Conservation (phyloP, 805 yeast genomes). For the Candida dajiaensis region DNA sequence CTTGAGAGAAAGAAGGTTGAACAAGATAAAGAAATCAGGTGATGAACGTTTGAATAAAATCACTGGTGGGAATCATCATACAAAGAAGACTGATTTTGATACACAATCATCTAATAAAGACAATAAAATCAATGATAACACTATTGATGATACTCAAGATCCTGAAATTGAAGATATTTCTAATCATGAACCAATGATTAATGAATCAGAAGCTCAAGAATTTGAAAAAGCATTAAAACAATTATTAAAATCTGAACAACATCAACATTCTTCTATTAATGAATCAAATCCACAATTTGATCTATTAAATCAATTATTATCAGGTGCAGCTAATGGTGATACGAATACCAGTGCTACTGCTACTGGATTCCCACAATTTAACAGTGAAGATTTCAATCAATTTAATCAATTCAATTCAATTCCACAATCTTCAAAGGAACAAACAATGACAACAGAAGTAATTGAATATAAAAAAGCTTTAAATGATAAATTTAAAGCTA, state of each 20-base stretch:
- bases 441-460: too few relatives aligned
- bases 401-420: neutral
- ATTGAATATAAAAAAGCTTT: slow-evolving; percentile 13
- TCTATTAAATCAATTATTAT: slow-evolving; percentile 8
- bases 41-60: slow-evolving; percentile 18
- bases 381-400: neutral
- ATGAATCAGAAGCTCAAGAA: slow-evolving; percentile 12
- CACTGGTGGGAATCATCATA: slow-evolving; percentile 19
- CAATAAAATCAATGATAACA: slow-evolving; percentile 5
- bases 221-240: slow-evolving; percentile 19
- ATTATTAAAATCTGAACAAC: slow-evolving; percentile 11
- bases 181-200: neutral
- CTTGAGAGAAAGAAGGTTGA: slow-evolving; percentile 24
- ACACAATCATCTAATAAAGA: neutral
- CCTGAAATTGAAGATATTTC: slow-evolving; percentile 14
- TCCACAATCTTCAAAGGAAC: too few relatives aligned
- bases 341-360: neutral
- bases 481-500: slow-evolving; percentile 20
- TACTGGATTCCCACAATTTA: neutral
- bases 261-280: slow-evolving; percentile 5
- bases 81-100: neutral
- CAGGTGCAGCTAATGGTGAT: slow-evolving; percentile 3
- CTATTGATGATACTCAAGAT: slow-evolving; percentile 3
- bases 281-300: slow-evolving; percentile 12
- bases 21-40: slow-evolving; percentile 18